Evolutionary conservation across 345 rosid genomes (phyloP).

Genomic region (Populus deltoides): DNA sequence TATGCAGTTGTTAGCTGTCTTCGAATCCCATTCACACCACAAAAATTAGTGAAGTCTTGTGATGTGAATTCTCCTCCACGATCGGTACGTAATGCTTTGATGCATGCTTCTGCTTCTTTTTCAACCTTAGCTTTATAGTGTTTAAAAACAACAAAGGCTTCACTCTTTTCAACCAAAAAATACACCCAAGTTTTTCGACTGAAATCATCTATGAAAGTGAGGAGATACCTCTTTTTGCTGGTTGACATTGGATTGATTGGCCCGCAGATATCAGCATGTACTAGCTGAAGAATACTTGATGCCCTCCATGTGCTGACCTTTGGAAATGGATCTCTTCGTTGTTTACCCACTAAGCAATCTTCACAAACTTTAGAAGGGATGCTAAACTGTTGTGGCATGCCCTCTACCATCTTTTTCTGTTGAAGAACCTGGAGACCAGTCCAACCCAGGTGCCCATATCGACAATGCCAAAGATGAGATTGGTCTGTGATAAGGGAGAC

Average conservation of each 20-base stretch:
- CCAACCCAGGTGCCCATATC: too few species aligned
- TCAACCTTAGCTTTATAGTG: not conserved
- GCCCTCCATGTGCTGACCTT: not conserved
- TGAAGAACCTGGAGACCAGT: not conserved
- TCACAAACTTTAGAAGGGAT: not conserved
- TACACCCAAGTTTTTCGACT: not conserved
- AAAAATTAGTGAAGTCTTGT: too few species aligned
- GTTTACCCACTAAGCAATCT: not conserved
- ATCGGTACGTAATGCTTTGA: too few species aligned
- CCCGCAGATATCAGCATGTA: too few species aligned
- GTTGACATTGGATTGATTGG: too few species aligned
- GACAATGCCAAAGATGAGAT: too few species aligned
- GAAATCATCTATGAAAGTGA: not conserved
- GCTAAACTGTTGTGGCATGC: not conserved
- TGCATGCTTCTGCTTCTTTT: not conserved
- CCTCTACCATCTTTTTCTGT: not conserved
- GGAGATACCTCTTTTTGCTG: too few species aligned
- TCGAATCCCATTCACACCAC: too few species aligned
- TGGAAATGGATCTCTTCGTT: conserved; percentile 4
- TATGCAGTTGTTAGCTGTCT: too few species aligned
- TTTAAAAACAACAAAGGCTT: not conserved
- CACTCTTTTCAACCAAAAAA: not conserved
- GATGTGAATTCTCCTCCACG: too few species aligned
- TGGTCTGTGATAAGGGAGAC: not conserved
- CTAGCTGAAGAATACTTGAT: not conserved